Evolutionary conservation across 2,329 filamentous ascomycete species (phyloP), one percentile per base, ranked within the genome.

Genomic region (Ascochyta lentis): DNA sequence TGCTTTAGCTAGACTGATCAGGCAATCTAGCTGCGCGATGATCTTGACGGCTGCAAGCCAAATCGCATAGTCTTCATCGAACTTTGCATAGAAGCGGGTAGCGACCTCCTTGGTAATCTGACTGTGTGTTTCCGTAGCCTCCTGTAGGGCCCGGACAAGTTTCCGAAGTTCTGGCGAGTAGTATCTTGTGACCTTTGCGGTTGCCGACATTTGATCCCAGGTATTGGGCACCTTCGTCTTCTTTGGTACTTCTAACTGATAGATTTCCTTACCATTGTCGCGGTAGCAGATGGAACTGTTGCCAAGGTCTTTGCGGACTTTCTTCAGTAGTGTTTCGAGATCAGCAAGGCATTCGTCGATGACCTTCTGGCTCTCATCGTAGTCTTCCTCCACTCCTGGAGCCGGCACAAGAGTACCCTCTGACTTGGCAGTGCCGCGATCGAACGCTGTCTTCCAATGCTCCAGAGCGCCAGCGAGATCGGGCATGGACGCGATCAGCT

Each of bases 171-270:
- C 90, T 1, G 88, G 84, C 65, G 93, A 96, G 79, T 98, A 99
- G 80, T 94, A 99, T 0, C 95, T 89, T 77, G 96, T 97, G 69
- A 96, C 90, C 53, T 89, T 87, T 60, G 89, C 86, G 0, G 95
- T 98, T 0, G 93, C 90, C 4, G 95, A 98, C 92, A 98, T 97
- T 71, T 98, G 94, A 60, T 92, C 88, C 93, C 95, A 99, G 66
- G 81, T 86, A 63, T 89, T 89, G 0, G 95, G 95, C 2, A 99
- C 87, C 75, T 96, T 96, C 69, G 91, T 79, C 75, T 95, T 96
- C 68, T 84, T 80, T 0, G 95, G 94, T 0, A 91, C 89, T 73
- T 99, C 95, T 10, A 99, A 83, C 76, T 99, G 94, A 77, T 96
- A 98, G 48, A 99, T 91, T 70, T 99, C 95, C 74, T 99, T 99